Percentiles rank a stretch among this genome's conserved stretches.
phyloP scores from a whole-genome alignment of 2,329 filamentous ascomycete species.

The Endothia cerciana region DNA sequence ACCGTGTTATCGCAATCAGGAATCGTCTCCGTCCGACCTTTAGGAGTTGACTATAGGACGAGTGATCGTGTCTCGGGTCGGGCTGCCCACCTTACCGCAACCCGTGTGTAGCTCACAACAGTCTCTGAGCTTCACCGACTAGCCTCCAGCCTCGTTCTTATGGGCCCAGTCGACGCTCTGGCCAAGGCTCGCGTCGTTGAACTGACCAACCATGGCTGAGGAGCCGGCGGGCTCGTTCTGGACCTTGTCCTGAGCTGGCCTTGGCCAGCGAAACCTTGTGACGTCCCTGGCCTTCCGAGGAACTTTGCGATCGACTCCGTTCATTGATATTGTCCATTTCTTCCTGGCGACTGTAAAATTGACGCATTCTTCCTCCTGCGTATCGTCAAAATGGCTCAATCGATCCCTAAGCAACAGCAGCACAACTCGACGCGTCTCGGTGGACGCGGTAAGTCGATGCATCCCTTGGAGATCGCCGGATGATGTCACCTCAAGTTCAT shows the following conservation, averaged over 20 bases:
- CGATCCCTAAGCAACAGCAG: conserved; percentile 45
- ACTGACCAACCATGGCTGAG: conserved; percentile 28
- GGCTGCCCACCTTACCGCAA: not conserved
- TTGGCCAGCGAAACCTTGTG: conserved; percentile 12
- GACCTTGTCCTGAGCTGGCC: conserved; percentile 22
- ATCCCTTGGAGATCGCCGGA: conserved; percentile 9
- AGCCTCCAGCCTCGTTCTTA: conserved; percentile 15
- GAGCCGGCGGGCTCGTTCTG: conserved; percentile 20
- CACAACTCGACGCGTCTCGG: conserved; percentile 40
- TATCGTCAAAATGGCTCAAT: conserved; percentile 26
- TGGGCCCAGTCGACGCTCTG: conserved; percentile 24
- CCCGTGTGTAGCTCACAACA: conserved; percentile 1
- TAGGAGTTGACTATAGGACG: not conserved
- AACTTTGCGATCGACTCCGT: conserved; percentile 1
- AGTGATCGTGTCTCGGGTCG: conserved; percentile 17
- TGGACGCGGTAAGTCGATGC: conserved; percentile 47
- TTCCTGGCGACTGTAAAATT: not conserved
- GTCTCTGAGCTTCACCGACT: conserved; percentile 28
- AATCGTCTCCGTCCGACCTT: not conserved
- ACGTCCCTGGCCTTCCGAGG: conserved; percentile 5
- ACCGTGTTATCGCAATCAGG: not conserved
- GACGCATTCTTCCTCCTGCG: not conserved
- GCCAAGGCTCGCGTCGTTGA: conserved; percentile 18
- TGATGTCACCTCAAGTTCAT: conserved; percentile 27
- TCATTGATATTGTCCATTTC: not conserved